Evolutionary conservation across 2,329 filamentous ascomycete species (phyloP).

Genomic region (Penicillium sp.): DNA sequence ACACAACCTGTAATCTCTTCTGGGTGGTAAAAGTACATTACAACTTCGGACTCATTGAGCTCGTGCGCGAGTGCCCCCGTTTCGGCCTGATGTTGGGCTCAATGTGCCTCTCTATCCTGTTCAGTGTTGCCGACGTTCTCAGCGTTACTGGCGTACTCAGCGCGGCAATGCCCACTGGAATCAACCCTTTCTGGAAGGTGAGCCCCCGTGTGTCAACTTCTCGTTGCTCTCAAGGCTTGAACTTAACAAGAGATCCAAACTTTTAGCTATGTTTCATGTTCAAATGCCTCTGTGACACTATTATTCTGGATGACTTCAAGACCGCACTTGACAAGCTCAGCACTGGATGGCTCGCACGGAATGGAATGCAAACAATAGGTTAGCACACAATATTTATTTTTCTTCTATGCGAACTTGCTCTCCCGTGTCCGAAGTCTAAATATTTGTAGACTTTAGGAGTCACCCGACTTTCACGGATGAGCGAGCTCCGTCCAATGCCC

Average conservation of each 20-base stretch:
- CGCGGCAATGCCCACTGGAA: background rate
- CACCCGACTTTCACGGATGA: too few relatives aligned
- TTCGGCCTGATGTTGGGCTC: background rate
- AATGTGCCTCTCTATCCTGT: background rate
- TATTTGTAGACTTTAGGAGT: too few relatives aligned
- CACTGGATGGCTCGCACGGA: too few relatives aligned
- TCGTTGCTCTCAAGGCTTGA: too few relatives aligned
- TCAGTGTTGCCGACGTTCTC: background rate
- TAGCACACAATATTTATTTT: too few relatives aligned
- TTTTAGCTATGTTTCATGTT: constrained; percentile 56
- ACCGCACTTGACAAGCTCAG: constrained; percentile 47
- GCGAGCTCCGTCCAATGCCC: too few relatives aligned
- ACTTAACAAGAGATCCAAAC: too few relatives aligned
- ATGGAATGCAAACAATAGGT: too few relatives aligned
- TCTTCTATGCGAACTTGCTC: too few relatives aligned
- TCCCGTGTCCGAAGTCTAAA: too few relatives aligned
- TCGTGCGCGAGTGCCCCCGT: background rate
- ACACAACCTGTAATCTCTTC: background rate
- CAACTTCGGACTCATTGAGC: background rate
- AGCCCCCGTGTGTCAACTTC: background rate
- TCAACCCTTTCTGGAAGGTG: background rate
- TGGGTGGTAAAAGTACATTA: background rate
- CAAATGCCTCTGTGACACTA: constrained; percentile 65
- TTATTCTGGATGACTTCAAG: constrained; percentile 68
- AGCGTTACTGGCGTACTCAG: background rate